Evolutionary conservation across 305 asterid genomes (phyloP), one percentile per base, ranked within the genome.

Genomic region (Solanum hybrid): DNA sequence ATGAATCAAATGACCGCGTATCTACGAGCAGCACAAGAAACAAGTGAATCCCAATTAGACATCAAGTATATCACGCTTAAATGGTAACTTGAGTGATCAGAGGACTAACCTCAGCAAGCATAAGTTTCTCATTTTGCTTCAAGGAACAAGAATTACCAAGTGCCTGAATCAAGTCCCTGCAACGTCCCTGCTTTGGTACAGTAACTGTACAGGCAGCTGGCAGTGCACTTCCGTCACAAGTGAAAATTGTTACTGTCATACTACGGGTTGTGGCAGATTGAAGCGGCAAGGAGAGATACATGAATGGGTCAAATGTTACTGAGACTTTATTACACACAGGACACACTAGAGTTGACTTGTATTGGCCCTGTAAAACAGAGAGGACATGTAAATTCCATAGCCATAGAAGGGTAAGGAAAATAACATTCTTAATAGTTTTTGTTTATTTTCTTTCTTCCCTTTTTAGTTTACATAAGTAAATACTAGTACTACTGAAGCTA

Each of bases 321-420:
- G 99, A 98, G 89, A 98, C 95, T 92, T 98, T 98, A 90, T 95
- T 94, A 91, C 99, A 98, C 80, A 91, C 94, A 89, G 99, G 99
- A 93, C 99, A 98, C 87, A 98, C 98, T 88, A 98, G 95, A 90
- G 99, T 98, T 67, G 99, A 98, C 94, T 98, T 98, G 95, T 95
- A 98, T 91, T 98, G 99, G 90, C 99, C 99, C 99, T 98, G 95
- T 89, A 92, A 92, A 93, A 89, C 5, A 28, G 89, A 18, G 73
- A 84, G 89, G 78, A 80, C 29, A 73, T 61, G 34, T 77, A 40
- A 76, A 74, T 73, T 31, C 86, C 69, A 89, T 75, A 26, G 33
- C 61, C 57, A 80, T 7, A 7, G 40, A 51, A 46, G 75, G 36
- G 9, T 28, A 82, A 82, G 13, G 71, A 82, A 82, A 82, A 42